Conservation (phyloP, 495 filamentous ascomycete genomes). For the Aspergillus avenaceus region DNA sequence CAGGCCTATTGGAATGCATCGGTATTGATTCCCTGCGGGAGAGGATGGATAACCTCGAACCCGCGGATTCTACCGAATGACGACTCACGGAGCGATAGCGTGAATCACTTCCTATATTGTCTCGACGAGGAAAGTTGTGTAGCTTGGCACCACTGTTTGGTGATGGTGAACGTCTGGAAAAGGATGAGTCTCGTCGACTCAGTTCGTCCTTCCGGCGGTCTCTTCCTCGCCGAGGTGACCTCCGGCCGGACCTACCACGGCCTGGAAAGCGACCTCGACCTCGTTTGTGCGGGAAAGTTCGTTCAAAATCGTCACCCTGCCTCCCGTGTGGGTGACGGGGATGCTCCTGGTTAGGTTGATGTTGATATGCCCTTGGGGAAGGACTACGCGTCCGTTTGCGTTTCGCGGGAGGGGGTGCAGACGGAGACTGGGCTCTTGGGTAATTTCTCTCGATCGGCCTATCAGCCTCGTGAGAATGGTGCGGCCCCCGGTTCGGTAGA, state of each 20-base stretch:
- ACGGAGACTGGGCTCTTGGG: constrained; percentile 31
- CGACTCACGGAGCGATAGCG: constrained; percentile 33
- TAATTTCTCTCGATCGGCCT: constrained; percentile 21
- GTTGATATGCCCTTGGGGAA: constrained; percentile 29
- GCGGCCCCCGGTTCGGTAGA: constrained; percentile 10
- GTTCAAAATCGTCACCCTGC: constrained; percentile 28
- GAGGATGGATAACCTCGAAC: constrained; percentile 28
- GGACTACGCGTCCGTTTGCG: constrained; percentile 46
- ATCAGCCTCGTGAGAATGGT: background rate
- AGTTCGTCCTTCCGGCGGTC: constrained; percentile 31
- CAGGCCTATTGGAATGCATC: constrained; percentile 30
- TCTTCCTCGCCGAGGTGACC: constrained; percentile 32
- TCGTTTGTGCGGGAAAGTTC: constrained; percentile 23
- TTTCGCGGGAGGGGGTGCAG: constrained; percentile 31
- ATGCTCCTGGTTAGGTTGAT: constrained; percentile 18
- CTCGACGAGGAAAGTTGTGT: constrained; percentile 25
- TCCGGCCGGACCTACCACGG: constrained; percentile 29
- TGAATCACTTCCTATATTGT: constrained; percentile 26
- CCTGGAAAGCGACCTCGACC: constrained; percentile 32
- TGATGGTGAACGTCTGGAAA: constrained; percentile 26
- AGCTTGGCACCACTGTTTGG: constrained; percentile 27
- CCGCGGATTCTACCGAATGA: constrained; percentile 29
- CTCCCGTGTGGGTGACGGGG: constrained; percentile 23
- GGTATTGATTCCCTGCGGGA: constrained; percentile 22
- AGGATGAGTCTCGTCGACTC: constrained; percentile 20